Conservation (phyloP, 129 eudicot species). For the Scalesia atractyloides region DNA sequence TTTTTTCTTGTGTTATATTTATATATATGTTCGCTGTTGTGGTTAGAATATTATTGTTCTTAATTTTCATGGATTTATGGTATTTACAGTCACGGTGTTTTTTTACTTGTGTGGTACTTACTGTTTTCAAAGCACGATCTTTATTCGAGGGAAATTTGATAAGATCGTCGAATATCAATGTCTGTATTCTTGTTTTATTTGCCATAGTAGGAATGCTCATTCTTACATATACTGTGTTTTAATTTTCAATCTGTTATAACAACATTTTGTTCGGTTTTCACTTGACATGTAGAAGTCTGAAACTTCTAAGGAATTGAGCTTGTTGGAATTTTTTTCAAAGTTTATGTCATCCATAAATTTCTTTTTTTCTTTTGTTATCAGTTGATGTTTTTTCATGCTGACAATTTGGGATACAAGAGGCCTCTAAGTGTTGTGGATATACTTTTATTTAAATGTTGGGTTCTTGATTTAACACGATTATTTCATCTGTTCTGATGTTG, state of each 20-base stretch:
- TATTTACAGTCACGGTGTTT: neutral
- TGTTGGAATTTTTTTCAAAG: neutral
- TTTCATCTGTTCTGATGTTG: constrained; percentile 6
- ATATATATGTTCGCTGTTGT: neutral
- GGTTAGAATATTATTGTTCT: neutral
- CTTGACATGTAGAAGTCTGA: constrained; percentile 1
- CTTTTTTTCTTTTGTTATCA: neutral
- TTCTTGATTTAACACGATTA: neutral
- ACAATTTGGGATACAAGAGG: neutral
- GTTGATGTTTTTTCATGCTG: constrained; percentile 6
- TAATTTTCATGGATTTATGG: neutral
- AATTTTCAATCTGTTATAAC: neutral
- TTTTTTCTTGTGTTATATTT: neutral
- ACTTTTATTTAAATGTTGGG: neutral
- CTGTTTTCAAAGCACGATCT: neutral
- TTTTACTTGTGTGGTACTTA: neutral
- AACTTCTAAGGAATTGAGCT: constrained; percentile 2
- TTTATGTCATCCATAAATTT: neutral
- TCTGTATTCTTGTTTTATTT: neutral
- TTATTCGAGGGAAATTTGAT: neutral
- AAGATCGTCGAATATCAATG: neutral
- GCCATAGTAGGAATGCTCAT: neutral
- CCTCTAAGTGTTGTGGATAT: neutral
- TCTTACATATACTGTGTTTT: neutral
- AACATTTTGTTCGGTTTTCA: neutral